Evolutionary conservation across 345 rosid species (phyloP), one percentile per base, ranked within the genome.

Genomic region (Gossypium longicalyx): DNA sequence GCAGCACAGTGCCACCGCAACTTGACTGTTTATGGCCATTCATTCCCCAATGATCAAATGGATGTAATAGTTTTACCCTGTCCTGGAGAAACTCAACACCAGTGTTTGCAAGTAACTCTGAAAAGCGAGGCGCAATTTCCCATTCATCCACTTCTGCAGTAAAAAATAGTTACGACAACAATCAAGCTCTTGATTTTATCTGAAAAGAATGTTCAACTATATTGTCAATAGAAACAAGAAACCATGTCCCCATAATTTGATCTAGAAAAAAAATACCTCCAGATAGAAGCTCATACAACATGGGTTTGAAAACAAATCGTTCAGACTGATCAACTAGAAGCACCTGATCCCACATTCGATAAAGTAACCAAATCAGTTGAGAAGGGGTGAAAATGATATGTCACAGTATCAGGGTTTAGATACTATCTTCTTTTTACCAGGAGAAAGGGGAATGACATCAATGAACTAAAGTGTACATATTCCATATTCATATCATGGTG

Each of bases 111-210:
- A 94, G 90, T 82, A 94, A 87, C 77, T 94, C 97, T 16, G 89
- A 85, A 85, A 92, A 94, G 61, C 87, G 93, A 17, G 98, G 97
- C 77, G 98, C 97, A 81, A 94, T 91, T 85, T 94, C 98, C 98
- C 98, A 94, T 27, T 80, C 85, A 85, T 94, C 98, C 59, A 91
- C 97, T 85, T 94, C 98, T 94, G 93, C 85, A 84, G 22, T 11
- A 49, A 6, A 82, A 67, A 34, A 66, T 38, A 20, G 29, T 54
- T 65, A 20, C 71, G 27, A 25, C n/a, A 23, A 52, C 23, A 52
- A 38, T 59, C 68, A 62, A 78, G 63, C 16, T 64, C 29, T 49
- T 23, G 43, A 9, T n/a, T 58, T 49, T 54, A 41, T 59, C 60
- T 38, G 20, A 8, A 71, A 69, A 78, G 44, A 53, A 25, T 54